Evolutionary conservation across 2,329 filamentous ascomycete species (phyloP).

Genomic region (Fusarium sp.): DNA sequence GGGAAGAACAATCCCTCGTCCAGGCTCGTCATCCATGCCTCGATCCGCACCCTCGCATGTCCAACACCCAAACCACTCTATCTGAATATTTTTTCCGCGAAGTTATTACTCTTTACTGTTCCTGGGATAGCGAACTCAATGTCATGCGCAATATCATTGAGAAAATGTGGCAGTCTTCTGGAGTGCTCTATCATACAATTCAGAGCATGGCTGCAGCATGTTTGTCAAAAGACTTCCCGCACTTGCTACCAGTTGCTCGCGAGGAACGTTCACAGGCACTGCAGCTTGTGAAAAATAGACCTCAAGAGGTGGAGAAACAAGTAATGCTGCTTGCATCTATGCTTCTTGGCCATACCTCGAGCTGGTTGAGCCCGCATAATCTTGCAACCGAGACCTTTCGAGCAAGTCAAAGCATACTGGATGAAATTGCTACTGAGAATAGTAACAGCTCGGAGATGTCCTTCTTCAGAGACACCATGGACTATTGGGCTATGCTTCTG

Average conservation of each 20-base stretch:
- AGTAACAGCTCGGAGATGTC: not conserved
- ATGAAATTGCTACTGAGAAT: not conserved
- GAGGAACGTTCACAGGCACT: not conserved
- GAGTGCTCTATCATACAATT: not conserved
- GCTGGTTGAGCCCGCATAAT: conserved; percentile 6
- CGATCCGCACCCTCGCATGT: not conserved
- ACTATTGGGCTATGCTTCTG: conserved; percentile 13
- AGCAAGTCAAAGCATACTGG: not conserved
- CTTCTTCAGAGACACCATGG: conserved; percentile 1
- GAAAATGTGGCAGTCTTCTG: not conserved
- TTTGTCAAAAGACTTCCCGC: not conserved
- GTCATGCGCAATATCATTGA: not conserved
- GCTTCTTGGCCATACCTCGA: conserved; percentile 4
- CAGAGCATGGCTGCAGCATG: conserved; percentile 18
- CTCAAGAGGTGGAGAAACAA: not conserved
- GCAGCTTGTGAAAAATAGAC: not conserved
- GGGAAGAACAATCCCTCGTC: not conserved
- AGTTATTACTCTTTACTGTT: conserved; percentile 5
- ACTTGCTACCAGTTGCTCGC: not conserved
- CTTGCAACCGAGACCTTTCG: not conserved
- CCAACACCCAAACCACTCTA: not conserved
- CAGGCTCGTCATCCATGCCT: not conserved
- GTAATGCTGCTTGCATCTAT: not conserved
- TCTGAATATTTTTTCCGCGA: conserved; percentile 4
- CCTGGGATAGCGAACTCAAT: conserved; percentile 7